phyloP scores from a whole-genome alignment of 2,329 filamentous ascomycete species.

The Berkeleyomyces basicola region DNA sequence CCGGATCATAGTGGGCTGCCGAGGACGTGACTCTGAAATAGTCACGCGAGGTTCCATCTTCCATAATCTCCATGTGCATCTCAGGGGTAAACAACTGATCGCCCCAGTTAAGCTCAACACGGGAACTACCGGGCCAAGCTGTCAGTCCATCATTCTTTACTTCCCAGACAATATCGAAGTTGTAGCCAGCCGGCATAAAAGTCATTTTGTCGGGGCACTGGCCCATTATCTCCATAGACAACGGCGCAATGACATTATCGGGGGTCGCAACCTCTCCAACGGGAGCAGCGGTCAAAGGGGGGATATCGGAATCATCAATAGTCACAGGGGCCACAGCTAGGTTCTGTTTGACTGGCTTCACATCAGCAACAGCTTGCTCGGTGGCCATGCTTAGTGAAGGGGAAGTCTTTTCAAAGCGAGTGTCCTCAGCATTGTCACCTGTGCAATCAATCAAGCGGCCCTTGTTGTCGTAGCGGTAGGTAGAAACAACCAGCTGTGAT shows the following conservation, averaged over 20 bases:
- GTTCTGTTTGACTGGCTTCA: constrained; percentile 11
- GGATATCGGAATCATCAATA: constrained; percentile 8
- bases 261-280: constrained; percentile 53
- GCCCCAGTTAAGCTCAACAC: constrained; percentile 79
- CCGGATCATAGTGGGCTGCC: constrained; percentile 43
- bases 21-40: background rate
- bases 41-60: constrained; percentile 24
- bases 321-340: constrained; percentile 5
- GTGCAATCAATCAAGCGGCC: constrained; percentile 49
- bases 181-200: constrained; percentile 35
- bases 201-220: background rate
- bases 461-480: constrained; percentile 57
- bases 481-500: constrained; percentile 41
- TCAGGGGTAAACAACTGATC: constrained; percentile 72
- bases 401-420: background rate
- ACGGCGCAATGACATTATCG: constrained; percentile 53
- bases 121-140: constrained; percentile 77
- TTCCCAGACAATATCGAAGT: constrained; percentile 84
- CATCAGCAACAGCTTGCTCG: constrained; percentile 15
- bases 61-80: background rate
- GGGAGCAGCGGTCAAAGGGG: constrained; percentile 40
- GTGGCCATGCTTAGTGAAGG: background rate
- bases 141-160: constrained; percentile 67
- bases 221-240: background rate
- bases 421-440: constrained; percentile 38